phyloP scores from a whole-genome alignment of 163 green algal species.

The Botryococcus braunii region DNA sequence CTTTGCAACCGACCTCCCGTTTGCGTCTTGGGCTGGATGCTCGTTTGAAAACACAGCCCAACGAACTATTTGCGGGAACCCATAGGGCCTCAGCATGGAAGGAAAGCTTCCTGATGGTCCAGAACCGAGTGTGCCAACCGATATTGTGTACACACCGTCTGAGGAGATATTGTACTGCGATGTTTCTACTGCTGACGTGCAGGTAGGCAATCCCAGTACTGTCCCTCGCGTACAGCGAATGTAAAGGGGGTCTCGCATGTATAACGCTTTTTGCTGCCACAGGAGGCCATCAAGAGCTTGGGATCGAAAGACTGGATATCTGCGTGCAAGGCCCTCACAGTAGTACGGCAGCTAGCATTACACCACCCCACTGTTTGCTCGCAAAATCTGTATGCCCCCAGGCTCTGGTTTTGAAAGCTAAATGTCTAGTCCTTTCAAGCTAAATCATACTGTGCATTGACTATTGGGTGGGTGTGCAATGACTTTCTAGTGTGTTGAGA shows the following conservation, averaged over 20 bases:
- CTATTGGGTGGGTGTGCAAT: background rate
- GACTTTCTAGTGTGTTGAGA: background rate
- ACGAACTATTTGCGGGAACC: too few species aligned
- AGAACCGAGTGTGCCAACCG: conserved; percentile 24
- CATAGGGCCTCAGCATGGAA: too few species aligned
- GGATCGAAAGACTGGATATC: background rate
- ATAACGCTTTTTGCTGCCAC: background rate
- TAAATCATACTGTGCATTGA: background rate
- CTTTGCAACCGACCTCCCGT: too few species aligned
- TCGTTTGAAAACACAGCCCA: too few species aligned
- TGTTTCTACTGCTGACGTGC: background rate
- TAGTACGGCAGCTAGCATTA: conserved; percentile 1
- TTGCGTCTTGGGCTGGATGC: too few species aligned
- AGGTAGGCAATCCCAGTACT: conserved; percentile 22
- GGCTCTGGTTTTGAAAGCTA: background rate
- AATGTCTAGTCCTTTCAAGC: background rate
- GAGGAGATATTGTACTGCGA: background rate
- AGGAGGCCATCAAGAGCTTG: background rate
- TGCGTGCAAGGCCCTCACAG: conserved; percentile 10
- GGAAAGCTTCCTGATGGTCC: conserved; percentile 34
- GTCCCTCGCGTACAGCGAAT: conserved; percentile 15
- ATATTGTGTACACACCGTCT: conserved; percentile 10
- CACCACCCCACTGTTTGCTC: background rate
- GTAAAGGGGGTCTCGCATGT: background rate
- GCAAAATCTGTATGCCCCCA: background rate